phyloP scores from a whole-genome alignment of 495 filamentous ascomycete genomes.

The Hypoxylon fuscum region DNA sequence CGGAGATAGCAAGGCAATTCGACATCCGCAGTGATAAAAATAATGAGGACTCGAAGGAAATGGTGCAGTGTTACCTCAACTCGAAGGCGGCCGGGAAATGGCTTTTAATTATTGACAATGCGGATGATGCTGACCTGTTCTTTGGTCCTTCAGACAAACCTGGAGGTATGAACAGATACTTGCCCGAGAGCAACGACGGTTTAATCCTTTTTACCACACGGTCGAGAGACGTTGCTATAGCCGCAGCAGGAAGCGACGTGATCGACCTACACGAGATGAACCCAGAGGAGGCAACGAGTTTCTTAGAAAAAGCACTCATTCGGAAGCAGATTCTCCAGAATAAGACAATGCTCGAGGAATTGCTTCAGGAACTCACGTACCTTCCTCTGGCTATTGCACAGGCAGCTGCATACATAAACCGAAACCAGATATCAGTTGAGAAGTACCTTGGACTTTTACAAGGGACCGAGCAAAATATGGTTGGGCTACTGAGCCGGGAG shows the following conservation, averaged over 20 bases:
- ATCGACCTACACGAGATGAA: constrained; percentile 43
- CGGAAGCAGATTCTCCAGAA: constrained; percentile 20
- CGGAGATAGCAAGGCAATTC: constrained; percentile 46
- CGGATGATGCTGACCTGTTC: constrained; percentile 37
- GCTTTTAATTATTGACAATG: constrained; percentile 48
- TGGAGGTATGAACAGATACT: constrained; percentile 32
- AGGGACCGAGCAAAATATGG: constrained; percentile 49
- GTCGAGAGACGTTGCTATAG: constrained; percentile 34
- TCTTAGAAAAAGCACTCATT: constrained; percentile 39
- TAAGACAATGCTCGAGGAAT: constrained; percentile 12
- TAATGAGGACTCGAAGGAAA: constrained; percentile 27
- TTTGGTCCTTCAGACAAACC: constrained; percentile 10
- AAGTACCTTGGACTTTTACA: constrained; percentile 56
- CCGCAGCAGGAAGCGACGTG: constrained; percentile 30
- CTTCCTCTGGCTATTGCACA: constrained; percentile 60
- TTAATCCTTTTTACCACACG: constrained; percentile 47
- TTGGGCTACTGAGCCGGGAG: constrained; percentile 58
- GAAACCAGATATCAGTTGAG: constrained; percentile 31
- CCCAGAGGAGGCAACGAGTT: constrained; percentile 23
- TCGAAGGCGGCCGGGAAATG: constrained; percentile 25
- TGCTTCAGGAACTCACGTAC: constrained; percentile 44
- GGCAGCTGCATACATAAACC: constrained; percentile 57
- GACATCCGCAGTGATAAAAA: constrained; percentile 7
- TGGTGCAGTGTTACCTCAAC: constrained; percentile 29
- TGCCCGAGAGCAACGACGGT: constrained; percentile 42